Percentiles rank a stretch among this genome's conserved stretches.
These are phyloP conservation scores for Alternaria novae-zelandiae DNA, from an alignment of 2,329 filamentous ascomycete genomes.

Conservation along the genomic window DNA sequence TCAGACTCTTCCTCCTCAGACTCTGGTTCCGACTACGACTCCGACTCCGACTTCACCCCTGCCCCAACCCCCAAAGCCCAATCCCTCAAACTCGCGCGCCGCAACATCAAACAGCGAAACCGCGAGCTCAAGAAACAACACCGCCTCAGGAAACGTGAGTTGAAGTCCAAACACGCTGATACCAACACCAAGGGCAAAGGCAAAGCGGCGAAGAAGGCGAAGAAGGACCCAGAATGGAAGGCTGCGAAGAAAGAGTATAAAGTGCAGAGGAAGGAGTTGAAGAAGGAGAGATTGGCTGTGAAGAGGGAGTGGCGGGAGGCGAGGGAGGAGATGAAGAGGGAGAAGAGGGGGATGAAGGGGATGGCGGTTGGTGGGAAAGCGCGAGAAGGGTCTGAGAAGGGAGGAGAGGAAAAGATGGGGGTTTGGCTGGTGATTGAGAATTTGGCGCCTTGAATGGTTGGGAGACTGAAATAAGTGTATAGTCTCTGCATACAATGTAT, in stretches of 20 bases:
- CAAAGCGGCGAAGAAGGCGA: constrained; percentile 21
- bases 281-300: constrained; percentile 15
- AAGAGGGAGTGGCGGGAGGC: constrained; percentile 27
- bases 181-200: constrained; percentile 18
- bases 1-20: constrained; percentile 25
- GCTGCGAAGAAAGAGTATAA: constrained; percentile 30
- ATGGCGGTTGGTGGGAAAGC: not conserved
- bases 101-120: constrained; percentile 13
- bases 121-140: constrained; percentile 26
- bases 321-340: constrained; percentile 14
- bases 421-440: constrained; percentile 44
- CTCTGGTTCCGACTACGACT: constrained; percentile 18
- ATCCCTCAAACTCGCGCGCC: constrained; percentile 17
- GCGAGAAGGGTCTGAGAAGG: not conserved
- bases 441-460: constrained; percentile 10
- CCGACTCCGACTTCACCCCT: not conserved
- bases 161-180: constrained; percentile 19
- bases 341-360: constrained; percentile 2
- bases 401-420: constrained; percentile 14
- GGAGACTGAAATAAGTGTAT: too few relatives aligned
- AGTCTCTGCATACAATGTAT: too few relatives aligned
- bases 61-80: accelerated
- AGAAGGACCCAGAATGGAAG: constrained; percentile 31
- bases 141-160: constrained; percentile 22
- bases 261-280: constrained; percentile 27